phyloP scores from a whole-genome alignment of 805 yeast genomes.

The Candida montana region DNA sequence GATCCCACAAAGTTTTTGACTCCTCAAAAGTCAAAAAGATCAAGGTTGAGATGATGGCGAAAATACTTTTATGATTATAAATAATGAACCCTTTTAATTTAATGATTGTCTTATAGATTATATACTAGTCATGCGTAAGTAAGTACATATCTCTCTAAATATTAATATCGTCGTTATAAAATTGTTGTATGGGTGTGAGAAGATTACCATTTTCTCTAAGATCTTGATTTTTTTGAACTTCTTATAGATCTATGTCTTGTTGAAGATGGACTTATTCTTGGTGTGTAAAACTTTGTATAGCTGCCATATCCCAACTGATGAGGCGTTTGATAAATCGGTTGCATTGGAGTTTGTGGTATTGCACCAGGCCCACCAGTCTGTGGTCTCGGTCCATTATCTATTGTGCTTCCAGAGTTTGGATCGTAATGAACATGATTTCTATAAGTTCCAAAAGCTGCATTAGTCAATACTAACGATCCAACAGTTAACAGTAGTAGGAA shows the following conservation, averaged over 20 bases:
- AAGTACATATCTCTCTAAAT: too few relatives aligned
- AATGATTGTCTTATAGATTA: background rate
- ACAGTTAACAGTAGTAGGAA: constrained; percentile 40
- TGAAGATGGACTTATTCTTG: constrained; percentile 8
- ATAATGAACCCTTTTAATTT: background rate
- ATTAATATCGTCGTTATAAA: too few relatives aligned
- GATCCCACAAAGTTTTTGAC: background rate
- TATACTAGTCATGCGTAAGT: too few relatives aligned
- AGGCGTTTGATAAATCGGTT: constrained; percentile 17
- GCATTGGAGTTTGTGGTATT: constrained; percentile 17
- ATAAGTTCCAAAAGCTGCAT: constrained; percentile 42
- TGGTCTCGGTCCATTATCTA: constrained; percentile 7
- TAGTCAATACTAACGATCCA: constrained; percentile 49
- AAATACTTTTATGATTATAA: too few relatives aligned
- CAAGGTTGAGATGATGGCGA: background rate
- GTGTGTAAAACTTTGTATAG: constrained; percentile 7
- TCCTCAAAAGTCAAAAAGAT: background rate
- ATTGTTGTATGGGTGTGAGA: too few relatives aligned
- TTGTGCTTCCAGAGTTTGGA: background rate
- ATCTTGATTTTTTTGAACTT: constrained; percentile 4
- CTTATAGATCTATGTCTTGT: constrained; percentile 4
- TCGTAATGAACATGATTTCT: constrained; percentile 25
- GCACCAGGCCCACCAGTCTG: constrained; percentile 2
- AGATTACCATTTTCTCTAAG: background rate
- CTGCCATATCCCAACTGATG: constrained; percentile 3